Base-by-base conservation (phyloP, 2,329 filamentous ascomycete species). In the Apiospora phragmitis region DNA sequence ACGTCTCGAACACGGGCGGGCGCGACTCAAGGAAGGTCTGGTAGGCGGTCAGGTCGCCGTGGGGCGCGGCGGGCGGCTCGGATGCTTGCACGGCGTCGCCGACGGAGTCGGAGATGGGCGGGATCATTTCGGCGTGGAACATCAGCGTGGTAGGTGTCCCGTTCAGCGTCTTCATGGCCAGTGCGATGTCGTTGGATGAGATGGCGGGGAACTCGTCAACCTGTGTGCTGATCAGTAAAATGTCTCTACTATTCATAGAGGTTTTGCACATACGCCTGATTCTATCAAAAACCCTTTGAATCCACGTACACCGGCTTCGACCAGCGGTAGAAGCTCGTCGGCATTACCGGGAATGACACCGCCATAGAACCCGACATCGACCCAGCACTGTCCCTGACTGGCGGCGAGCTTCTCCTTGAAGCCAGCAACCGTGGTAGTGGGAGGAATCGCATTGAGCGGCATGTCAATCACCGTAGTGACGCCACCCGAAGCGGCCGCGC, bases 241-340 rank as follows among this genome's bases (percentile, higher is more conserved):
- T n/a, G 3, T 11, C 9, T 49, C 51, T 32, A 18, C 2, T 32
- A 3, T 45, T 12, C 26, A 9, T 12, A n/a, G 5, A 11, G 18
- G 8, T 14, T 32, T n/a, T 49, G 7, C 41, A 87, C 92, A 83
- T 88, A 96, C 95, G 77, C 96, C 96, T 77, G 94, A 97, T 80
- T 98, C 94, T 79, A 98, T 98, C 76, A 99, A 83, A 81, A 99
- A 99, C 0, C 95, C 95, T 83, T 99, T 99, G 87, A 99, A 98
- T 16, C 96, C 96, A 74, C 95, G 88, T 14, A 98, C 95, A 69
- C 96, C 96, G 51, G 90, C 92, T 70, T 93, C 88, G 0, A 98
- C 93, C 4, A 99, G 86, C 0, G 91, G 91, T 76, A 93, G 90
- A 70, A 99, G 84, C 77, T 98, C 91, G 14, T 88, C 81, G 3